Conservation (phyloP, 164 flowering plant species). For the Amborella trichopoda region DNA sequence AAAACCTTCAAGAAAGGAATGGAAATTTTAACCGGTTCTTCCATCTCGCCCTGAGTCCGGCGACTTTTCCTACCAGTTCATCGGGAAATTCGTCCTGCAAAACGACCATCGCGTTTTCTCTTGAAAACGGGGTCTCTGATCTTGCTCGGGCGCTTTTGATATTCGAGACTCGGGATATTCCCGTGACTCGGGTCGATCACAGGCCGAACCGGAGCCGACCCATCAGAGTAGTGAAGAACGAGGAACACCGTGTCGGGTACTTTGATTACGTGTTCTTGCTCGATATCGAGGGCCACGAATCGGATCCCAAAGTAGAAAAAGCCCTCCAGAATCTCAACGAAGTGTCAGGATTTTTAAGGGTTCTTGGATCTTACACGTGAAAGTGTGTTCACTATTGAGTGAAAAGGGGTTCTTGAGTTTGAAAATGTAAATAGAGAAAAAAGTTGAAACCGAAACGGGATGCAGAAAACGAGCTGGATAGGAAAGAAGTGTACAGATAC, state of each 20-base stretch:
- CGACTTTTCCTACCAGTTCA: neutral
- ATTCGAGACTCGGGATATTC: constrained; percentile 11
- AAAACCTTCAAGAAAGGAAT: constrained; percentile 13
- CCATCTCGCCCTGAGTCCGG: constrained; percentile 2
- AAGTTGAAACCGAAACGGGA: no score
- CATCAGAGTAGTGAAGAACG: constrained; percentile 3
- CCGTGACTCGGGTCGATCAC: constrained; percentile 16
- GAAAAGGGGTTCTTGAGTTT: no score
- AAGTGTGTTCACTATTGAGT: no score
- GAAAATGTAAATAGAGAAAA: no score
- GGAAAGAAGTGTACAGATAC: no score
- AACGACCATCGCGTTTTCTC: constrained; percentile 18
- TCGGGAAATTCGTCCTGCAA: constrained; percentile 2
- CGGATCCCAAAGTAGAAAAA: constrained; percentile 3
- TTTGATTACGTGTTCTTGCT: constrained; percentile 17
- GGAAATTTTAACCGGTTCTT: constrained; percentile 10
- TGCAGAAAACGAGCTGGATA: no score
- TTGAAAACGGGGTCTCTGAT: constrained; percentile 17
- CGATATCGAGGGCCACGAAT: constrained; percentile 11
- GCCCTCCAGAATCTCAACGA: constrained; percentile 10
- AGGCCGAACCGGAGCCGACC: constrained; percentile 17
- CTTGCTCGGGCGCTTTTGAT: constrained; percentile 12
- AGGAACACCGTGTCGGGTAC: neutral
- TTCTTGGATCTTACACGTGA: constrained; percentile 16
- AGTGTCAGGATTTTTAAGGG: constrained; percentile 10